Evolutionary conservation across 345 rosid species (phyloP).

Genomic region (Aegle marmelos): DNA sequence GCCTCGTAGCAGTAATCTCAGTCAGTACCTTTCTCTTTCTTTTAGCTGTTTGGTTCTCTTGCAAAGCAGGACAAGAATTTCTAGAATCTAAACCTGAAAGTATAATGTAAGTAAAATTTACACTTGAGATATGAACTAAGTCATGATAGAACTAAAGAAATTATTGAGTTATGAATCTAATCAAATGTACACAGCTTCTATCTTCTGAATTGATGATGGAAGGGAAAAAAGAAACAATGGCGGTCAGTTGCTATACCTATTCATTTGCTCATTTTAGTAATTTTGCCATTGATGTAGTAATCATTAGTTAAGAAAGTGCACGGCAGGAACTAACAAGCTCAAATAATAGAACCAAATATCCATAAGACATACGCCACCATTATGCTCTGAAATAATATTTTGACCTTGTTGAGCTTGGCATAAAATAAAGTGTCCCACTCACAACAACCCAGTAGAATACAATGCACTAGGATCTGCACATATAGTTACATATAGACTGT

Average conservation of each 20-base stretch:
- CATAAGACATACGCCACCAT: background rate
- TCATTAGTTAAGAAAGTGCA: background rate
- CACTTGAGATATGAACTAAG: background rate
- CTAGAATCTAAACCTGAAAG: conserved; percentile 42
- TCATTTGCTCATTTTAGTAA: background rate
- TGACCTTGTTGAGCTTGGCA: background rate
- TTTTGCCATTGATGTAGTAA: background rate
- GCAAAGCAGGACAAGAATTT: conserved; percentile 26
- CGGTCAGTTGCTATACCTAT: too few relatives aligned
- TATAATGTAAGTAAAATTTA: conserved; percentile 8
- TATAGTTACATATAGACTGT: background rate
- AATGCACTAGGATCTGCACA: background rate
- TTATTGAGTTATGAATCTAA: background rate
- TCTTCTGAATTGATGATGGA: background rate
- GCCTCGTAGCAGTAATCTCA: background rate
- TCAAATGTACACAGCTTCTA: background rate
- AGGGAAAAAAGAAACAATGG: background rate
- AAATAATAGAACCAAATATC: background rate
- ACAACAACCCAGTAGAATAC: background rate
- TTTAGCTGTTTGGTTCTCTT: conserved; percentile 36
- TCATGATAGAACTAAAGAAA: background rate
- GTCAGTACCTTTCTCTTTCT: conserved; percentile 73
- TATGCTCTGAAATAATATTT: background rate
- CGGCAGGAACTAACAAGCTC: background rate
- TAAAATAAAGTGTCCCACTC: background rate